Base-by-base conservation (phyloP, 352 stramenopile species). In the Plasmopara halstedii region DNA sequence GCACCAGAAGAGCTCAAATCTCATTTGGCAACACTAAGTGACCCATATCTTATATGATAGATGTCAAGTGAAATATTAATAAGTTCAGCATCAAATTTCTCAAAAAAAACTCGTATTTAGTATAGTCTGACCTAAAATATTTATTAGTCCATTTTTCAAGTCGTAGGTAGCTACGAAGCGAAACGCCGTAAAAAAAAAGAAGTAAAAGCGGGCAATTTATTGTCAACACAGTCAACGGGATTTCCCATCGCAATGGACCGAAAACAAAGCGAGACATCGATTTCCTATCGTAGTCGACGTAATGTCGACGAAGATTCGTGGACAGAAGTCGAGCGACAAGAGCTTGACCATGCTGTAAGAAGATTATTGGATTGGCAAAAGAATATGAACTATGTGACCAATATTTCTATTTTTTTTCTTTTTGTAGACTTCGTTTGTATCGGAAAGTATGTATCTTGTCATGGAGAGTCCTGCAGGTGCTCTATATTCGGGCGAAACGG, bases 251-350 rank as follows among this genome's bases (percentile, higher is more conserved):
- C 8, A 14, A 61, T 56, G 47, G 45, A 60, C 20, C 39, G 41
- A n/a, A 55, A 32, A 27, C 43, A 42, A 4, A 29, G 41, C 7
- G 53, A 61, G 2, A 22, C 18, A 26, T 35, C 3, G 7, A 6
- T 42, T 13, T 37, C 44, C 11, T 64, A 42, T 13, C 45, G 15
- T 42, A 54, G n/a, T 33, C 39, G 38, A 7, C 64, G 63, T 21
- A 62, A 50, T 35, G 50, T 65, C 13, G 76, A 88, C n/a, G 80
- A 92, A 32, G 80, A 92, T 55, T 88, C 77, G 60, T 92, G 80
- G 80, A 92, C 80, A 43, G 69, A 83, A 6, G 80, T 92, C 17
- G 75, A 92, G 43, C 74, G 62, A 42, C 72, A 87, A 51, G 80
- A 92, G 52, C 62, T 88, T 19, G 75, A 87, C 23, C 73, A 86